Percentiles rank a stretch among this genome's conserved stretches.
Conservation (phyloP, 352 stramenopile genomes). For the Pythium brassicae region DNA sequence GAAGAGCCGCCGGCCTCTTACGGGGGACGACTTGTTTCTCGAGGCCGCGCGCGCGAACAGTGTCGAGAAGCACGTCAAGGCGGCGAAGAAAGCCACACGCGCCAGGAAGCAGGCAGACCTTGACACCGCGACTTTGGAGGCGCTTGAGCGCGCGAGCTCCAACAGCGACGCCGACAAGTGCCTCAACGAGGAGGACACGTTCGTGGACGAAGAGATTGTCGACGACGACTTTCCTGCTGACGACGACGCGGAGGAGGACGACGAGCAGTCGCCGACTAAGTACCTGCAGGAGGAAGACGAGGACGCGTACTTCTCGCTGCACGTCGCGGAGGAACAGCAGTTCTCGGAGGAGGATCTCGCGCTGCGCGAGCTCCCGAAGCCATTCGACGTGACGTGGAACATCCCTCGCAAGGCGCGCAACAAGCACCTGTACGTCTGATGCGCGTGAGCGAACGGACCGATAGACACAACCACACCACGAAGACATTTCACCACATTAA, state of each 20-base stretch:
- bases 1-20: slow-evolving; percentile 45
- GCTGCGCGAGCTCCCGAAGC: slow-evolving; percentile 37
- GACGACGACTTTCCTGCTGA: slow-evolving; percentile 19
- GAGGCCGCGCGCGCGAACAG: slow-evolving; percentile 34
- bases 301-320: slow-evolving; percentile 49
- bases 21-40: slow-evolving; percentile 37
- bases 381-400: slow-evolving; percentile 79
- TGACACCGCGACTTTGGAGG: slow-evolving; percentile 8
- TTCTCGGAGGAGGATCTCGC: slow-evolving; percentile 33
- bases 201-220: slow-evolving; percentile 29
- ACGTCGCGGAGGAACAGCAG: slow-evolving; percentile 27
- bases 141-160: slow-evolving; percentile 13
- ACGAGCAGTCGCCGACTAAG: slow-evolving; percentile 14
- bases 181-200: slow-evolving; percentile 14
- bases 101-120: slow-evolving; percentile 18
- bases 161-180: slow-evolving; percentile 10
- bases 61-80: slow-evolving; percentile 30
- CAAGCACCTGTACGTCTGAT: slow-evolving; percentile 79
- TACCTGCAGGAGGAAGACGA: slow-evolving; percentile 26
- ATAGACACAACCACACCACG: slow-evolving; percentile 4
- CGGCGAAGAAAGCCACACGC: slow-evolving; percentile 16
- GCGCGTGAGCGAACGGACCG: not conserved
- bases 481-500: slow-evolving; percentile 9
- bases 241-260: slow-evolving; percentile 13
- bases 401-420: slow-evolving; percentile 48